Evolutionary conservation across 768 basidiomycete genomes (phyloP).

Genomic region (Mycena floridula): DNA sequence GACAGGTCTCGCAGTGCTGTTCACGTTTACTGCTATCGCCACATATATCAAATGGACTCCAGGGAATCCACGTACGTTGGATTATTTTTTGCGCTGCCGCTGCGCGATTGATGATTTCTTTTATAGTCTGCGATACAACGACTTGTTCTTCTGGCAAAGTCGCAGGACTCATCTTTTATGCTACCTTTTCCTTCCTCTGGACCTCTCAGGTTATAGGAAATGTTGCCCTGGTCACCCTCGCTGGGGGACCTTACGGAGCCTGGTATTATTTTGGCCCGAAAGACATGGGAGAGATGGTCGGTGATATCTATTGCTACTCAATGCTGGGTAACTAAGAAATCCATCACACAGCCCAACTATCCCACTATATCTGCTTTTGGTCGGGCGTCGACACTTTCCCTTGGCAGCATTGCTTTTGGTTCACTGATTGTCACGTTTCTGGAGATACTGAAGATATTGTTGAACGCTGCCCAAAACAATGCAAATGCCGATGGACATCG

Average conservation of each 20-base stretch:
- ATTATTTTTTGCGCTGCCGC: too few species aligned
- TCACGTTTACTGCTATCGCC: slow-evolving; percentile 69
- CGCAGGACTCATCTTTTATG: slow-evolving; percentile 71
- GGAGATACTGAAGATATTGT: slow-evolving; percentile 57
- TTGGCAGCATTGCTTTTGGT: slow-evolving; percentile 84
- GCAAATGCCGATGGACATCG: slow-evolving; percentile 62
- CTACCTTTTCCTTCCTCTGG: slow-evolving; percentile 83
- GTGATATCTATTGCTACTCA: slow-evolving; percentile 9
- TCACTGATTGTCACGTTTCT: slow-evolving; percentile 78
- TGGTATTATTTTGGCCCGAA: slow-evolving; percentile 87
- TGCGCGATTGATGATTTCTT: neutral
- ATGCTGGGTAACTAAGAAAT: neutral
- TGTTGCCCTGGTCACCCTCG: slow-evolving; percentile 71
- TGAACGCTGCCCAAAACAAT: slow-evolving; percentile 52
- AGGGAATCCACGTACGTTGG: slow-evolving; percentile 62
- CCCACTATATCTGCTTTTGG: slow-evolving; percentile 66
- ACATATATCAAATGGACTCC: slow-evolving; percentile 71
- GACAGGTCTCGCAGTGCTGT: slow-evolving; percentile 71
- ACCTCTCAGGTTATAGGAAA: slow-evolving; percentile 78
- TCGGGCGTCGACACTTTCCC: slow-evolving; percentile 69
- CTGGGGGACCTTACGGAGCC: slow-evolving; percentile 48
- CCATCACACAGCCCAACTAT: slow-evolving; percentile 49
- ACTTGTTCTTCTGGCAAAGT: slow-evolving; percentile 72
- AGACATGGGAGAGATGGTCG: slow-evolving; percentile 56
- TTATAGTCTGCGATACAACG: slow-evolving; percentile 40